Evolutionary conservation across 139 green algal genomes (phyloP).

Genomic region (Gonium pectorale): DNA sequence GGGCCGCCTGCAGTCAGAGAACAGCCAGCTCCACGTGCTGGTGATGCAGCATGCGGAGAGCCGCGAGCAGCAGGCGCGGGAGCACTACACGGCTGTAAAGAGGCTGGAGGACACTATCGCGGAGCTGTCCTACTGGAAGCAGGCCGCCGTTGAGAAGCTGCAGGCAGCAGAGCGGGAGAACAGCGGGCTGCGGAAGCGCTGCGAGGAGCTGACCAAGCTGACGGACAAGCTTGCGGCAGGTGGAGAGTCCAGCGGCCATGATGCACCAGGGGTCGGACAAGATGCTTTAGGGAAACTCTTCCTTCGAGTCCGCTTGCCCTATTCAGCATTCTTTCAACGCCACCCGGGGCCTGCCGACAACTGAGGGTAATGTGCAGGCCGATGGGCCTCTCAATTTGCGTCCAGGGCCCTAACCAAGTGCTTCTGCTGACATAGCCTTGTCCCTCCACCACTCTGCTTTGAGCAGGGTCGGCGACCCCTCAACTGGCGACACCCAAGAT

Average conservation of each 20-base stretch:
- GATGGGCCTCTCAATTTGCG: too few relatives aligned
- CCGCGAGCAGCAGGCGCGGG: conserved; percentile 53
- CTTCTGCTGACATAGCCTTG: too few relatives aligned
- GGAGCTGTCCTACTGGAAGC: conserved; percentile 73
- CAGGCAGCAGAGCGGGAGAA: conserved; percentile 71
- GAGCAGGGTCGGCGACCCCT: conserved; percentile 43
- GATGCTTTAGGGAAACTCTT: too few relatives aligned
- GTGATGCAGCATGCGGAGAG: conserved; percentile 73
- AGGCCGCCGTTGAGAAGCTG: conserved; percentile 53
- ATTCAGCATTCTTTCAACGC: too few relatives aligned
- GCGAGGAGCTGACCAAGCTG: conserved; percentile 63
- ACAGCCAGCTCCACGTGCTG: conserved; percentile 77
- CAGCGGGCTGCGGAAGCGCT: conserved; percentile 56
- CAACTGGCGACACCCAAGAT: conserved; percentile 43
- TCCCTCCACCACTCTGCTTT: too few relatives aligned
- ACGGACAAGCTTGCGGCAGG: conserved; percentile 61
- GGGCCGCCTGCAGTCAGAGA: conserved; percentile 68
- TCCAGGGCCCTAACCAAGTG: too few relatives aligned
- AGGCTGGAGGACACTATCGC: conserved; percentile 61
- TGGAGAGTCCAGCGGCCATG: too few relatives aligned
- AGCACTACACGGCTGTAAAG: conserved; percentile 60
- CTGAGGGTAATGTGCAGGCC: too few relatives aligned
- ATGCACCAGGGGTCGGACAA: too few relatives aligned
- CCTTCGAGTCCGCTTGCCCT: too few relatives aligned
- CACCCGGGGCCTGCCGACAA: too few relatives aligned